phyloP scores from a whole-genome alignment of 2,329 filamentous ascomycete species.

The Ophiostoma ips region DNA sequence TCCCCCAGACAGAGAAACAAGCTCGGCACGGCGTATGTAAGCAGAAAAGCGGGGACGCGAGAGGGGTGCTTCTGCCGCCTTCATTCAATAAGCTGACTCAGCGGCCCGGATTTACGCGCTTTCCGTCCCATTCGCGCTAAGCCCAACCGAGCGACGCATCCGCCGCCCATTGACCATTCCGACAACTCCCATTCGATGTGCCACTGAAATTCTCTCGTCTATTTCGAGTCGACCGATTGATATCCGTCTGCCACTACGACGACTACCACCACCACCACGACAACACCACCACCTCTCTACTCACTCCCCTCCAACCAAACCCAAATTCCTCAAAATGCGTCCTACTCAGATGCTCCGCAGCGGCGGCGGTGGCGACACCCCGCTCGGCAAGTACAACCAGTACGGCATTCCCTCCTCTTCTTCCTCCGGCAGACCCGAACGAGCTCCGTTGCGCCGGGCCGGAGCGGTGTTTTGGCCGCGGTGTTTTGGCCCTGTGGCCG shows the following conservation, averaged over 20 bases:
- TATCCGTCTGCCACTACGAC: neutral
- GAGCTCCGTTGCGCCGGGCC: slow-evolving; percentile 5
- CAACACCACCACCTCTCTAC: slow-evolving; percentile 3
- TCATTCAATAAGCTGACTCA: neutral
- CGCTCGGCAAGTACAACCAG: slow-evolving; percentile 30
- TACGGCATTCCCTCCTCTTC: slow-evolving; percentile 20
- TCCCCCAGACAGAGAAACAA: neutral
- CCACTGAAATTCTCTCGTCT: slow-evolving; percentile 14
- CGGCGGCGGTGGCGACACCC: slow-evolving; percentile 27
- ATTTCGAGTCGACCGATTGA: slow-evolving; percentile 7
- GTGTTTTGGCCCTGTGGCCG: too few relatives aligned
- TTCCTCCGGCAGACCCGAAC: neutral
- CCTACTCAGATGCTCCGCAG: slow-evolving; percentile 30
- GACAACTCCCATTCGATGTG: slow-evolving; percentile 15
- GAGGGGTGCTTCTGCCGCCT: neutral
- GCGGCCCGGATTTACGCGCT: slow-evolving; percentile 8
- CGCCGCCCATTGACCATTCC: slow-evolving; percentile 15
- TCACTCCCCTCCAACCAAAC: slow-evolving; percentile 3
- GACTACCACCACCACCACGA: neutral
- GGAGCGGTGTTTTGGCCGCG: slow-evolving; percentile 5
- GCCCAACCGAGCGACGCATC: neutral
- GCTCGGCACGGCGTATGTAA: neutral
- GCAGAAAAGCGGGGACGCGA: neutral
- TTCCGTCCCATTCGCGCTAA: neutral
- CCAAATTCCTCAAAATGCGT: slow-evolving; percentile 33